Evolutionary conservation across 176 grass and related monocot genomes (phyloP).

Genomic region (Musa beccarii): DNA sequence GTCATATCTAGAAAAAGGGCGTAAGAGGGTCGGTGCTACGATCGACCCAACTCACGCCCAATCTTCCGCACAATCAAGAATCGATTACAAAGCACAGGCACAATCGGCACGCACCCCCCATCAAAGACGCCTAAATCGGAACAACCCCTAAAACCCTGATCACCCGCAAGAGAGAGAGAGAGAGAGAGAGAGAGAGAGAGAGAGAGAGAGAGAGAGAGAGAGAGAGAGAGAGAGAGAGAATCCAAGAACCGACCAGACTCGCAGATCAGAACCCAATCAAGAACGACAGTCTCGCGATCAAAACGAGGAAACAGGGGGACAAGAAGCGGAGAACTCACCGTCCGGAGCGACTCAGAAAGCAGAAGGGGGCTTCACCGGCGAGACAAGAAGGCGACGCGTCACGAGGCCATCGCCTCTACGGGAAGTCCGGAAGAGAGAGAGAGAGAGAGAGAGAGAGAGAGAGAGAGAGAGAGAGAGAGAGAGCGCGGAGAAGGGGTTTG

Average conservation of each 20-base stretch:
- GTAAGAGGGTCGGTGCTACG: not conserved
- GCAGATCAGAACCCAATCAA: not conserved
- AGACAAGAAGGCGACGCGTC: slow-evolving; percentile 15
- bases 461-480: slow-evolving; percentile 15
- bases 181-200: too few species aligned
- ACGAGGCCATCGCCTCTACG: not conserved
- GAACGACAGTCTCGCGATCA: not conserved
- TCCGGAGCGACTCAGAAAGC: not conserved
- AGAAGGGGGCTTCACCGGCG: not conserved
- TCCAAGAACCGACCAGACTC: not conserved
- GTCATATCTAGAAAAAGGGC: not conserved
- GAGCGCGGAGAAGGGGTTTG: slow-evolving; percentile 8
- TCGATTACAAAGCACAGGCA: not conserved
- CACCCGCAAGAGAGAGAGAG: not conserved
- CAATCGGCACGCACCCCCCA: not conserved
- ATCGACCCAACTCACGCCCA: not conserved
- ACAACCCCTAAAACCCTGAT: not conserved
- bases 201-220: not conserved
- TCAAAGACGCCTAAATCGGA: not conserved
- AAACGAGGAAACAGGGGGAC: not conserved
- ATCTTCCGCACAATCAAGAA: too few species aligned
- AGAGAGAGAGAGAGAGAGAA: too few species aligned
- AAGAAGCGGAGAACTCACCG: not conserved
- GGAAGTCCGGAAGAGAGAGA: slow-evolving; percentile 5
- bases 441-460: slow-evolving; percentile 18